phyloP scores from a whole-genome alignment of 73 alveolate genomes.

The Paraurostyla sp. region DNA sequence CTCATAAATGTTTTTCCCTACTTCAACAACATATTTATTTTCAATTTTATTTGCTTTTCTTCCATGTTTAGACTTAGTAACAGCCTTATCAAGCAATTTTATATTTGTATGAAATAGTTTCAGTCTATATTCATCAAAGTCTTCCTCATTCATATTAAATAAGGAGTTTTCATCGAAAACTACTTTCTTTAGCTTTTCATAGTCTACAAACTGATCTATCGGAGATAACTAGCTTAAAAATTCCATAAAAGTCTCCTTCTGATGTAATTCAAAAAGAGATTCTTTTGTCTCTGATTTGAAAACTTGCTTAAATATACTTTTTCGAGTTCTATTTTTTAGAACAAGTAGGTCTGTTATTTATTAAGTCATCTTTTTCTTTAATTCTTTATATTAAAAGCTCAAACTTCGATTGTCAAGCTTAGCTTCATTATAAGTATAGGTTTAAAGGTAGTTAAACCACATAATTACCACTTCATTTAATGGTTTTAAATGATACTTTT shows the following conservation, averaged over 20 bases:
- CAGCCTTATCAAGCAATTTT: neutral
- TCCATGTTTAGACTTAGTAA: neutral
- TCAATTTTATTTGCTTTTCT: slow-evolving; percentile 10
- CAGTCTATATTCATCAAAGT: slow-evolving; percentile 8
- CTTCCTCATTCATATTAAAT: neutral
- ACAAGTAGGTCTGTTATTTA: too few species aligned
- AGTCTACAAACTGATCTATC: neutral
- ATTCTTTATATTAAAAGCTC: too few species aligned
- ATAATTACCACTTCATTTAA: neutral
- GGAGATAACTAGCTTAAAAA: neutral
- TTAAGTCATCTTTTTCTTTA: too few species aligned
- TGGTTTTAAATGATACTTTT: neutral
- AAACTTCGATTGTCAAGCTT: too few species aligned
- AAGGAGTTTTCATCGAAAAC: neutral
- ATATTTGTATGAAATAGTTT: neutral
- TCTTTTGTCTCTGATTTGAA: too few species aligned
- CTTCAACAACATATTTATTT: neutral
- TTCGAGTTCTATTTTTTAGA: too few species aligned
- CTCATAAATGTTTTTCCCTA: neutral
- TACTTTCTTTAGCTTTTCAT: neutral
- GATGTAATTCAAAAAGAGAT: too few species aligned
- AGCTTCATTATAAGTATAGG: too few species aligned
- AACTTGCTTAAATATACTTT: too few species aligned
- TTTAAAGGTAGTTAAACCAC: too few species aligned
- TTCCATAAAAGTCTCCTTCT: too few species aligned